phyloP scores from a whole-genome alignment of 1,284 basidiomycete genomes.

The Kwoniella shivajii region DNA sequence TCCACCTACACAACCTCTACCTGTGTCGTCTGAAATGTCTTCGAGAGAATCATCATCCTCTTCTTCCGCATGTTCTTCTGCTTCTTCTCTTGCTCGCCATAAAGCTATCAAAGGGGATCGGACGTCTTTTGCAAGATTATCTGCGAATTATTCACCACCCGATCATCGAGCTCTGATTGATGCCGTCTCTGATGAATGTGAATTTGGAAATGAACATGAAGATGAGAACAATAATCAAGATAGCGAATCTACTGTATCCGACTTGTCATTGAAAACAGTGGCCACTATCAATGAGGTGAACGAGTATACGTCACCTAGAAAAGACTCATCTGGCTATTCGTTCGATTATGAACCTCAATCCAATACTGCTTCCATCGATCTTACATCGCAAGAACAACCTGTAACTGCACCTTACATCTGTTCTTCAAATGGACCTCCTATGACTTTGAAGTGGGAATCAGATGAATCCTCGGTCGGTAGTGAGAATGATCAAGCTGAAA shows the following conservation, averaged over 20 bases:
- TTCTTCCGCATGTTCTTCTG: slow-evolving; percentile 4
- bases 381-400: neutral
- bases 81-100: slow-evolving; percentile 12
- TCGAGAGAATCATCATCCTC: neutral
- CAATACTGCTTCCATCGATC: neutral
- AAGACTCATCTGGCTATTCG: neutral
- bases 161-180: neutral
- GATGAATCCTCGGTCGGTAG: slow-evolving; percentile 20
- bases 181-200: neutral
- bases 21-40: too few species aligned
- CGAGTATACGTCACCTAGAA: neutral
- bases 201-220: too few species aligned
- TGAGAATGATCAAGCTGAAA: slow-evolving; percentile 20
- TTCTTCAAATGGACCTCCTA: slow-evolving; percentile 5
- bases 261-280: slow-evolving; percentile 5
- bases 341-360: neutral
- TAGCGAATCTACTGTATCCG: slow-evolving; percentile 10
- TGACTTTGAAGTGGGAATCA: slow-evolving; percentile 30
- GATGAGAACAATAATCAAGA: neutral
- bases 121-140: neutral
- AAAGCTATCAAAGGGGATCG: slow-evolving; percentile 4
- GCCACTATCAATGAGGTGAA: slow-evolving; percentile 4
- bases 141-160: neutral
- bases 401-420: slow-evolving; percentile 19
- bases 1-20: neutral